These are phyloP conservation scores for Phialophora macrospora DNA, from an alignment of 2,329 filamentous ascomycete genomes.

Conservation along the genomic window DNA sequence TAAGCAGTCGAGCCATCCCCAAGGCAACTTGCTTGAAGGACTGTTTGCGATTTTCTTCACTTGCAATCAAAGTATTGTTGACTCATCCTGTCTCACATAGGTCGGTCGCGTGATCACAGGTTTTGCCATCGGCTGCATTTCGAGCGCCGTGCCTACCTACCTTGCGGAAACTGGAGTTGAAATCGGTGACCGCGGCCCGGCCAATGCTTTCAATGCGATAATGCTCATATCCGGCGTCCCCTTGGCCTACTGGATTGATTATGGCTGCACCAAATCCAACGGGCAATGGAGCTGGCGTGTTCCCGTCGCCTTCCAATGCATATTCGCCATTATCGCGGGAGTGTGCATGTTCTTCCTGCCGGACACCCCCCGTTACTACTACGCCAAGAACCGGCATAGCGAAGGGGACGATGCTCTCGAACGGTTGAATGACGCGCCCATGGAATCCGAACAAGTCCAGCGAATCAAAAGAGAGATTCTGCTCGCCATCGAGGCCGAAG, in stretches of 20 bases:
- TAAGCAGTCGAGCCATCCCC: background rate
- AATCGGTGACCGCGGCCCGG: constrained; percentile 40
- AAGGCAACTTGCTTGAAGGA: background rate
- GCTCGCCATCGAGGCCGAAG: constrained; percentile 33
- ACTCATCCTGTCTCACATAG: background rate
- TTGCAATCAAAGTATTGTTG: background rate
- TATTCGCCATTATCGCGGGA: constrained; percentile 38
- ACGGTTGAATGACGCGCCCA: constrained; percentile 36
- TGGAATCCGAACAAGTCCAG: constrained; percentile 32
- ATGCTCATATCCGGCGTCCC: constrained; percentile 41
- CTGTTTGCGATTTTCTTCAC: background rate
- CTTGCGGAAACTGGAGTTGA: constrained; percentile 43
- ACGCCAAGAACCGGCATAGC: constrained; percentile 36
- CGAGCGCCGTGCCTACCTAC: constrained; percentile 42
- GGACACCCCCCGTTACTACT: constrained; percentile 43
- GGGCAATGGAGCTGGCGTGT: constrained; percentile 43
- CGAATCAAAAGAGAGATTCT: constrained; percentile 39
- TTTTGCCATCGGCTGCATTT: constrained; percentile 44
- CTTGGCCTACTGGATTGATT: constrained; percentile 45
- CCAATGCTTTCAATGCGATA: constrained; percentile 41
- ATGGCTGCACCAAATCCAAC: constrained; percentile 42
- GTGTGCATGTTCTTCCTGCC: constrained; percentile 37
- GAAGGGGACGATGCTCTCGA: constrained; percentile 40
- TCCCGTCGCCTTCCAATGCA: constrained; percentile 43
- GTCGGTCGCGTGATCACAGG: constrained; percentile 35